Evolutionary conservation across 331 rosid species (phyloP).

Genomic region (Malus hybrid): DNA sequence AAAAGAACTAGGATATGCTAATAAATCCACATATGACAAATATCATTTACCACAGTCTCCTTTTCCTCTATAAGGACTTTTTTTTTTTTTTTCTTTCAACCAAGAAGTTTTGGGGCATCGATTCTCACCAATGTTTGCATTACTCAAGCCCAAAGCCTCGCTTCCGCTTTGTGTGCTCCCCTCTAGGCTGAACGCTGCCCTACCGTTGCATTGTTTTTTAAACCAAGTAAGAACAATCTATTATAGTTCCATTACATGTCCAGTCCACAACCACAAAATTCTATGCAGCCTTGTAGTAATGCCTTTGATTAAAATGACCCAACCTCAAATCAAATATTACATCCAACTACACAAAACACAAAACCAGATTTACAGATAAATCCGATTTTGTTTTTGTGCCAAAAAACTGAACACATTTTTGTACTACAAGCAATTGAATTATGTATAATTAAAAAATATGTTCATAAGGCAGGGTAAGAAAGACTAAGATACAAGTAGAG

Average conservation of each 20-base stretch:
- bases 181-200: background rate
- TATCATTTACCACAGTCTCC: background rate
- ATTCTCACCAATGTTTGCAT: conserved; percentile 11
- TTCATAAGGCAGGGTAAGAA: background rate
- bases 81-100: background rate
- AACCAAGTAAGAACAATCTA: background rate
- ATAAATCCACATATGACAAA: background rate
- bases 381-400: background rate
- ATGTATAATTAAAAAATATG: background rate
- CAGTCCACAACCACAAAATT: background rate
- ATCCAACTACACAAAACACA: background rate
- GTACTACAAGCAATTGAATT: background rate
- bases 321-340: background rate
- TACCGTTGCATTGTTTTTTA: background rate
- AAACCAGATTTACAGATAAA: background rate
- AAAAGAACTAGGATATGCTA: background rate
- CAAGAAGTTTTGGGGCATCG: background rate
- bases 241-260: background rate
- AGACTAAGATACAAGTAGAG: background rate
- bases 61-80: background rate
- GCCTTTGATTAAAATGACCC: background rate
- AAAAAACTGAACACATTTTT: background rate
- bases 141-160: background rate
- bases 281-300: background rate
- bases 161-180: background rate